Conservation (phyloP, 2,329 filamentous ascomycete genomes). For the Penicillium expansum region DNA sequence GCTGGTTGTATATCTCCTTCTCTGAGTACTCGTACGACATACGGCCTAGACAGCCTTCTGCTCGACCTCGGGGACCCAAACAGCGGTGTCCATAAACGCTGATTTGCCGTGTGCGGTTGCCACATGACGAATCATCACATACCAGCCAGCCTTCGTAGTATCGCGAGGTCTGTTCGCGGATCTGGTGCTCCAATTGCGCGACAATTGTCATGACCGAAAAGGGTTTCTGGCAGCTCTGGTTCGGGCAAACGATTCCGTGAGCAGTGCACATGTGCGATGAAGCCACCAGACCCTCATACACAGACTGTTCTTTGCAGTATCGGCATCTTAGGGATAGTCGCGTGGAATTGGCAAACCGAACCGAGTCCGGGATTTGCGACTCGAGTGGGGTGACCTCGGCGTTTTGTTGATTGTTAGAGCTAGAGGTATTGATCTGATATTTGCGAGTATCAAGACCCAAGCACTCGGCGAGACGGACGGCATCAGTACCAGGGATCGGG, state of each 20-base stretch:
- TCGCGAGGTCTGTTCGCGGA: constrained; percentile 71
- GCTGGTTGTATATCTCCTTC: constrained; percentile 90
- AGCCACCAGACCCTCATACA: constrained; percentile 71
- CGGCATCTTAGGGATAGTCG: constrained; percentile 78
- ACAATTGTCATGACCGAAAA: constrained; percentile 72
- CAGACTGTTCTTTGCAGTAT: constrained; percentile 67
- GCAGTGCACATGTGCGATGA: constrained; percentile 64
- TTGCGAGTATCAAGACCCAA: constrained; percentile 87
- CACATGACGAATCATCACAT: constrained; percentile 86
- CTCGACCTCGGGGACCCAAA: constrained; percentile 80
- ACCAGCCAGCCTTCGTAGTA: constrained; percentile 94
- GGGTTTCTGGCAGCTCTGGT: constrained; percentile 58
- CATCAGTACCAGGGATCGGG: constrained; percentile 89
- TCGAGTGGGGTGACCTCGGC: constrained; percentile 85
- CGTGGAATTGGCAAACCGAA: constrained; percentile 80
- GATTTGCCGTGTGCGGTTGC: constrained; percentile 83
- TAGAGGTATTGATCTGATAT: constrained; percentile 68
- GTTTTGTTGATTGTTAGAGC: constrained; percentile 52
- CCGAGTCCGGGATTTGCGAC: constrained; percentile 85
- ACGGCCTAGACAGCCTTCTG: constrained; percentile 75
- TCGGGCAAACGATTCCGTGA: constrained; percentile 70
- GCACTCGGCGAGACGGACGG: constrained; percentile 84
- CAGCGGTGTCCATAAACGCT: constrained; percentile 89
- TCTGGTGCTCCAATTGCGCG: constrained; percentile 81
- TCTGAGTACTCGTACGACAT: constrained; percentile 89